A percentile compares a stretch with the other conserved stretches of the same genome.
Conservation (phyloP, 495 filamentous ascomycete species). For the Hyaloscypha hepaticicola region DNA sequence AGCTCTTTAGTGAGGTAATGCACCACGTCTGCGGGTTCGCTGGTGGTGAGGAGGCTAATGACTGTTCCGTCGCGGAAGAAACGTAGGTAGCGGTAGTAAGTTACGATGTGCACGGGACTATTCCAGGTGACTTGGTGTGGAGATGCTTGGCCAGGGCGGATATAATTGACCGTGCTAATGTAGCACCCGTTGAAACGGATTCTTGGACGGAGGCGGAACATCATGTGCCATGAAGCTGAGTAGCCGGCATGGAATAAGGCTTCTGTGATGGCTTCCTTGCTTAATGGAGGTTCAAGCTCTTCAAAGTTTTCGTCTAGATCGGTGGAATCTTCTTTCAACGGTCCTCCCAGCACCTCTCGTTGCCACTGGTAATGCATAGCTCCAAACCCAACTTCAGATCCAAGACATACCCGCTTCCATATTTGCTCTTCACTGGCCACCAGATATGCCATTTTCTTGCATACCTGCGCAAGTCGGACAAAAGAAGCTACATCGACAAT, state of each 20-base stretch:
- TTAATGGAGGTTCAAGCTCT: constrained; percentile 19
- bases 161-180: constrained; percentile 95
- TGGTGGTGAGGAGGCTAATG: constrained; percentile 73
- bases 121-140: constrained; percentile 63
- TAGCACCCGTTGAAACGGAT: constrained; percentile 94
- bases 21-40: constrained; percentile 75
- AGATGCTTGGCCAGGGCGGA: constrained; percentile 67
- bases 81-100: constrained; percentile 94
- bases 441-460: constrained; percentile 82
- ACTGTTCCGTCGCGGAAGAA: constrained; percentile 89
- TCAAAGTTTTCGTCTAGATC: constrained; percentile 26
- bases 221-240: constrained; percentile 52
- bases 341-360: constrained; percentile 58
- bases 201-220: constrained; percentile 80
- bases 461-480: constrained; percentile 75
- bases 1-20: constrained; percentile 40
- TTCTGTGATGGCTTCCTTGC: constrained; percentile 31
- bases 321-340: constrained; percentile 38
- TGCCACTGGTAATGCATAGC: constrained; percentile 83
- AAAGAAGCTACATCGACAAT: constrained; percentile 76
- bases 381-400: constrained; percentile 69
- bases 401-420: constrained; percentile 77
- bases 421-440: constrained; percentile 83
- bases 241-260: constrained; percentile 45
- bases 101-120: constrained; percentile 90